Evolutionary conservation across 768 basidiomycete genomes (phyloP).

Genomic region (Lactifluus hygrophoroides): DNA sequence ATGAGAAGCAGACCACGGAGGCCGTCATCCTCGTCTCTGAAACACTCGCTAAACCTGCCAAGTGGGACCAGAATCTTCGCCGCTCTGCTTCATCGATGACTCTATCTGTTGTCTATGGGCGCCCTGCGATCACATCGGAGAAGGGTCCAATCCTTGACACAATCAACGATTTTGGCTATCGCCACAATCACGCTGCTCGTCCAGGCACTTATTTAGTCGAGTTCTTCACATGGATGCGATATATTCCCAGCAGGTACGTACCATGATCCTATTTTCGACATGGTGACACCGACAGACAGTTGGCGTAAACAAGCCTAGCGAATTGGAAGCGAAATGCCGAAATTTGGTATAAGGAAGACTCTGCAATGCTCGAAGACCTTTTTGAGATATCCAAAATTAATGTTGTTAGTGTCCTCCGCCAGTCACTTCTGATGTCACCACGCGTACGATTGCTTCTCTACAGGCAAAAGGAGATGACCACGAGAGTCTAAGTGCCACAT

Average conservation of each 20-base stretch:
- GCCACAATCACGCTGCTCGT: neutral
- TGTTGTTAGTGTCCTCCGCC: neutral
- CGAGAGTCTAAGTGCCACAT: neutral
- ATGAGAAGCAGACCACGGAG: neutral
- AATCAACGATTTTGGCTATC: neutral
- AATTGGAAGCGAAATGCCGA: neutral
- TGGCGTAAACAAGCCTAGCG: neutral
- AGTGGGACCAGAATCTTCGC: neutral
- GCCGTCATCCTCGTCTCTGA: neutral
- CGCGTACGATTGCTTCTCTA: neutral
- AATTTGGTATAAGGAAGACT: neutral
- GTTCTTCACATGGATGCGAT: neutral
- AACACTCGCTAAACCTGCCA: neutral
- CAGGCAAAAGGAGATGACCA: neutral
- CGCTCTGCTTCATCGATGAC: neutral
- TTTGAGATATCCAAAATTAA: neutral
- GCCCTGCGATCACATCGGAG: neutral
- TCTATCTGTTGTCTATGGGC: neutral
- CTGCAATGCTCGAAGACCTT: neutral
- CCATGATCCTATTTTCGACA: too few relatives aligned
- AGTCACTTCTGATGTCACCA: neutral
- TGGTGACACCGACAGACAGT: neutral
- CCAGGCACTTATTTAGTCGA: neutral
- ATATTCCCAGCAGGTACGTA: neutral
- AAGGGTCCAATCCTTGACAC: neutral